Conservation (phyloP, 257 asterid species). For the Scutellaria barbata region DNA sequence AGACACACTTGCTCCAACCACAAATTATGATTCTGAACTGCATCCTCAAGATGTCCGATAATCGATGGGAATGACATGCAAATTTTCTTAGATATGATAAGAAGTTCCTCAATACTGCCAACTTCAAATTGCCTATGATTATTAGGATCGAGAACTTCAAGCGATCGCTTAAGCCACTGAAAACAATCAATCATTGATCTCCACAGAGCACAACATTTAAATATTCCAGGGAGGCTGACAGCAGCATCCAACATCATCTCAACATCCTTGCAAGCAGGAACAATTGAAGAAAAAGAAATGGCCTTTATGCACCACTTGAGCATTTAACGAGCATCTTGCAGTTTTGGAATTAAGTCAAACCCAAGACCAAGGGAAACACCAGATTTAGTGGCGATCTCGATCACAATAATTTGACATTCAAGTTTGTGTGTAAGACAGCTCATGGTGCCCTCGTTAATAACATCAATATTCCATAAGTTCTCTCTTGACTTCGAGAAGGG, state of each 20-base stretch:
- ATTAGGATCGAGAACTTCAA: slow-evolving; percentile 62
- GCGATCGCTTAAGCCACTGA: slow-evolving; percentile 69
- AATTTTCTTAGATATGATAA: slow-evolving; percentile 60
- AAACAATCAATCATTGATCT: slow-evolving; percentile 58
- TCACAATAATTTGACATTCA: slow-evolving; percentile 50
- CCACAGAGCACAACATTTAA: slow-evolving; percentile 56
- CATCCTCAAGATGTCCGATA: slow-evolving; percentile 54
- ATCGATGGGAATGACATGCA: slow-evolving; percentile 59
- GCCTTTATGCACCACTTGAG: slow-evolving; percentile 75
- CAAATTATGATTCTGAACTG: slow-evolving; percentile 72
- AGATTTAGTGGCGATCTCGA: slow-evolving; percentile 55
- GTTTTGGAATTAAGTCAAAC: slow-evolving; percentile 58
- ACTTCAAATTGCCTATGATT: slow-evolving; percentile 48
- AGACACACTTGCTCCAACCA: slow-evolving; percentile 76
- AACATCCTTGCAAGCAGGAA: slow-evolving; percentile 75
- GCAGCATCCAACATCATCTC: slow-evolving; percentile 63
- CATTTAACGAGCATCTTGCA: slow-evolving; percentile 66
- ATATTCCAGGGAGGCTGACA: slow-evolving; percentile 49
- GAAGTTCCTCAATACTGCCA: slow-evolving; percentile 60
- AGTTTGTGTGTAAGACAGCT: slow-evolving; percentile 47
- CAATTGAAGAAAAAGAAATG: slow-evolving; percentile 51
- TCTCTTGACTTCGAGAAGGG: slow-evolving; percentile 66
- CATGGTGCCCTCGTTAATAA: slow-evolving; percentile 38
- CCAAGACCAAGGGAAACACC: slow-evolving; percentile 68
- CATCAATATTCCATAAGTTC: slow-evolving; percentile 48